These are phyloP conservation scores for Paraleonurus japonicus DNA, from an alignment of 257 asterid species.

Conservation along the genomic window DNA sequence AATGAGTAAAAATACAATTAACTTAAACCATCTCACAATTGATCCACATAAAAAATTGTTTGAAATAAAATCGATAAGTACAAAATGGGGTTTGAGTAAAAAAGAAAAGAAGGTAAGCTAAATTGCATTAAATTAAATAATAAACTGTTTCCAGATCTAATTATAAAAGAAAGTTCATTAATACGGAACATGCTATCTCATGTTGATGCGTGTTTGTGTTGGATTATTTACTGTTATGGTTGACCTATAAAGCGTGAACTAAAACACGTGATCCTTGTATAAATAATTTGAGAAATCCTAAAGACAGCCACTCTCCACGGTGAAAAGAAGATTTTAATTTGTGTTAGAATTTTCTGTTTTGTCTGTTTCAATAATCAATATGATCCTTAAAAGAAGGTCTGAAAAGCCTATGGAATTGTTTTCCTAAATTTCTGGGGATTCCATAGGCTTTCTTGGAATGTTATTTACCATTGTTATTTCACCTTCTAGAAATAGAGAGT, in stretches of 20 bases:
- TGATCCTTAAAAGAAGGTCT: conserved; percentile 32
- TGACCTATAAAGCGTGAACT: conserved; percentile 31
- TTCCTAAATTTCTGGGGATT: conserved; percentile 36
- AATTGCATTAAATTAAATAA: not conserved
- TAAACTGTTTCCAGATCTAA: not conserved
- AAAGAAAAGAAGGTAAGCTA: not conserved
- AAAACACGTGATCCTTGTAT: conserved; percentile 35
- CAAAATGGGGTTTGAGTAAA: not conserved
- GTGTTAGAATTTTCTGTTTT: conserved; percentile 28
- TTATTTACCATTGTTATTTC: not conserved
- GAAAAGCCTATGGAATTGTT: conserved; percentile 3
- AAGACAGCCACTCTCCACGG: conserved; percentile 9
- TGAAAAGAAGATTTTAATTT: not conserved
- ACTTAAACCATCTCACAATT: too few relatives aligned
- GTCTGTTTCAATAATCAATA: conserved; percentile 16
- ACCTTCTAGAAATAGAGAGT: too few relatives aligned
- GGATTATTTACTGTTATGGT: conserved; percentile 27
- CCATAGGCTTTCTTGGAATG: not conserved
- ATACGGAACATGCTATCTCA: conserved; percentile 13
- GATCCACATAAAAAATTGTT: not conserved
- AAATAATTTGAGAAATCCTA: conserved; percentile 2
- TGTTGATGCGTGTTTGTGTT: not conserved
- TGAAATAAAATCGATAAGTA: not conserved
- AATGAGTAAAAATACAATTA: too few relatives aligned
- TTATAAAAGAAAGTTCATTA: not conserved